A percentile compares a stretch with the other conserved stretches of the same genome.
Conservation (phyloP, 371 early-diverging fungal species). For the Capillidium rhysosporum region DNA sequence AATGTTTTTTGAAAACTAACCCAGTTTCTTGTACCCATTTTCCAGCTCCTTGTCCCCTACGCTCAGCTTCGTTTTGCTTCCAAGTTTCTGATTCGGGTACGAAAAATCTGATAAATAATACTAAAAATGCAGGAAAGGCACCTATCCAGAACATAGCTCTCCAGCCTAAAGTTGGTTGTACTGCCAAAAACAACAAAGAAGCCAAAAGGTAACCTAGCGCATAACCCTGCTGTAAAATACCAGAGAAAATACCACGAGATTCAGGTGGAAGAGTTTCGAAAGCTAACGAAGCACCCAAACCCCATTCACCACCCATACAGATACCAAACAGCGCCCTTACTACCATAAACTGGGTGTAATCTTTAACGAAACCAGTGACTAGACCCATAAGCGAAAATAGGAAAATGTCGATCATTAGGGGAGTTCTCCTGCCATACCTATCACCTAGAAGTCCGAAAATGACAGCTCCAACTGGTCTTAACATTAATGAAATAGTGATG, state of each 20-base stretch:
- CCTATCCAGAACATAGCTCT: slow-evolving; percentile 47
- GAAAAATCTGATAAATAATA: slow-evolving; percentile 29
- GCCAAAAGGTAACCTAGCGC: slow-evolving; percentile 44
- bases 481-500: slow-evolving; percentile 27
- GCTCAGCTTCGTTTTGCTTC: slow-evolving; percentile 16
- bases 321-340: slow-evolving; percentile 45
- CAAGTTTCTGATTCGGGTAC: slow-evolving; percentile 40
- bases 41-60: slow-evolving; percentile 9
- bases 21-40: not conserved
- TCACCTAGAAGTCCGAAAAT: slow-evolving; percentile 48
- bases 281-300: slow-evolving; percentile 45
- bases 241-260: slow-evolving; percentile 45
- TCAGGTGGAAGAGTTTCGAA: slow-evolving; percentile 43
- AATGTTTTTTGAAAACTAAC: not conserved
- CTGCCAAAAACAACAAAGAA: slow-evolving; percentile 27
- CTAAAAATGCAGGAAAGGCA: slow-evolving; percentile 33
- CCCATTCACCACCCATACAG: slow-evolving; percentile 62
- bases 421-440: slow-evolving; percentile 39
- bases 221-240: slow-evolving; percentile 51
- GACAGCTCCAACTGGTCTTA: slow-evolving; percentile 46
- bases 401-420: slow-evolving; percentile 40
- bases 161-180: slow-evolving; percentile 32
- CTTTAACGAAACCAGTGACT: slow-evolving; percentile 39
- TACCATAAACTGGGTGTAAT: slow-evolving; percentile 20
- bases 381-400: slow-evolving; percentile 39